Evolutionary conservation across 768 basidiomycete genomes (phyloP).

Genomic region (Postia placenta): DNA sequence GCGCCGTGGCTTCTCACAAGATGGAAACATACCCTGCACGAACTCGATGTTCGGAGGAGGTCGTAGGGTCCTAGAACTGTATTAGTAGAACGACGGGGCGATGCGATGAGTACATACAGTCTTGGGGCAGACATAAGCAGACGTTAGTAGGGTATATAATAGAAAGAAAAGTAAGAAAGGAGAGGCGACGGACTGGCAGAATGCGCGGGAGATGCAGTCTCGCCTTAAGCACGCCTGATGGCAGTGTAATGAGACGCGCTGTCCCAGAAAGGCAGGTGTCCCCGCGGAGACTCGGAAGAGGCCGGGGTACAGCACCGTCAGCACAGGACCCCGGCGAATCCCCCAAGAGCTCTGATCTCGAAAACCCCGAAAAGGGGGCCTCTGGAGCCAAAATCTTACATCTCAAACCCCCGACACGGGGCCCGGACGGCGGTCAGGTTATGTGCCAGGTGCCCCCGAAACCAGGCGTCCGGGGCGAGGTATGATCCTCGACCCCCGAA

Average conservation of each 20-base stretch:
- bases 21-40: constrained; percentile 56
- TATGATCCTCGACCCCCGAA: too few relatives aligned
- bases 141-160: constrained; percentile 10
- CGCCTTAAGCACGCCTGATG: not conserved
- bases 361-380: too few relatives aligned
- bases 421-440: too few relatives aligned
- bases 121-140: constrained; percentile 17
- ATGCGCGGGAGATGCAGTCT: not conserved
- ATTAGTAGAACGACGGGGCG: not conserved
- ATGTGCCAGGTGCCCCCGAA: too few relatives aligned
- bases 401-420: too few relatives aligned
- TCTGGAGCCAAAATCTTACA: too few relatives aligned
- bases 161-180: not conserved
- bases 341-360: too few relatives aligned
- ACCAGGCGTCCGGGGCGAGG: too few relatives aligned
- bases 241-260: not conserved
- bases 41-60: constrained; percentile 89
- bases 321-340: too few relatives aligned
- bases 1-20: not conserved
- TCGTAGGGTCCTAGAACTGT: constrained; percentile 56
- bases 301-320: too few relatives aligned
- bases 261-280: too few relatives aligned
- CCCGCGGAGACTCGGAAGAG: too few relatives aligned
- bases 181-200: not conserved
- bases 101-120: constrained; percentile 4